A percentile compares a stretch with the other conserved stretches of the same genome.
phyloP scores from a whole-genome alignment of 2,329 filamentous ascomycete genomes.

The Clonostachys chloroleuca region DNA sequence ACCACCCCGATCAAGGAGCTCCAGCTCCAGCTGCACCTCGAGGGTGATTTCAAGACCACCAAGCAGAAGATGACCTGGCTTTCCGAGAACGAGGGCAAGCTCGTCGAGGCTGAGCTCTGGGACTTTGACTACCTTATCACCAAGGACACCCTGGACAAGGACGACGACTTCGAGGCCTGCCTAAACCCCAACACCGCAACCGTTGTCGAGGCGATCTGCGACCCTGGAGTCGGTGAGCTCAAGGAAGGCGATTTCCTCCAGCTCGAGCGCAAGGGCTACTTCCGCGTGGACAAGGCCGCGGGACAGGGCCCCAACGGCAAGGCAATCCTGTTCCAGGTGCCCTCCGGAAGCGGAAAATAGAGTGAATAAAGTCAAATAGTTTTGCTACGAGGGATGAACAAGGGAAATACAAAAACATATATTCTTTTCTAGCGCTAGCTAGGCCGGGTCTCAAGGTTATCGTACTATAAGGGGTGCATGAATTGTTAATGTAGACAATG shows the following conservation, averaged over 20 bases:
- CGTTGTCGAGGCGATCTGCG: constrained; percentile 71
- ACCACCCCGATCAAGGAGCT: constrained; percentile 61
- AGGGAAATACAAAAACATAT: too few species aligned
- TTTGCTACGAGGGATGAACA: too few species aligned
- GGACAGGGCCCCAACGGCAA: constrained; percentile 33
- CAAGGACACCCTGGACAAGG: constrained; percentile 89
- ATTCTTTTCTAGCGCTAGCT: too few species aligned
- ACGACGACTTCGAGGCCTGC: constrained; percentile 81
- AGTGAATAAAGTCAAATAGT: neutral
- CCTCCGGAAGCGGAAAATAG: constrained; percentile 42
- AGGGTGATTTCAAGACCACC: constrained; percentile 91
- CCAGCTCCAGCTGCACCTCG: constrained; percentile 82
- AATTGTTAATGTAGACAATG: too few species aligned
- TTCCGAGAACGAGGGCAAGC: constrained; percentile 69
- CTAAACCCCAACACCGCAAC: constrained; percentile 73
- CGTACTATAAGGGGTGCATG: too few species aligned
- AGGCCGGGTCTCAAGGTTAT: too few species aligned
- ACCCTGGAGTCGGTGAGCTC: constrained; percentile 72
- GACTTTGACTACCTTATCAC: constrained; percentile 95
- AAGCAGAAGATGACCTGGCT: constrained; percentile 98
- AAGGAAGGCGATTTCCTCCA: constrained; percentile 92
- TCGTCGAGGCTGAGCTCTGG: constrained; percentile 80
- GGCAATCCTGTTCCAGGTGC: constrained; percentile 52
- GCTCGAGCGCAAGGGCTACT: constrained; percentile 91
- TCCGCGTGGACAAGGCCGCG: constrained; percentile 69